Evolutionary conservation across 768 basidiomycete genomes (phyloP).

Genomic region (Agaricus subrufescens): DNA sequence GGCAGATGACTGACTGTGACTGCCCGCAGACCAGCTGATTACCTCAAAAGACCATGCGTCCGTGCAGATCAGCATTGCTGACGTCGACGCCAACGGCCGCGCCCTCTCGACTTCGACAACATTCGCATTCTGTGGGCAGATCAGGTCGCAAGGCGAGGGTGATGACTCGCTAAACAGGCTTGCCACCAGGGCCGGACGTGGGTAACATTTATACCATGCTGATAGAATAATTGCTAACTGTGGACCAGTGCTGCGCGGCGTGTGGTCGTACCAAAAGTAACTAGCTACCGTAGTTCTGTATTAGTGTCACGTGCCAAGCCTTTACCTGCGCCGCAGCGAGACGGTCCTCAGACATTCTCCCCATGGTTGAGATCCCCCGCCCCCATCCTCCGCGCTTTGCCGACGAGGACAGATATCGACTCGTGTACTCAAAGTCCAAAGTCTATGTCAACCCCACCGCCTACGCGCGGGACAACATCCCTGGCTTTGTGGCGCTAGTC

Average conservation of each 20-base stretch:
- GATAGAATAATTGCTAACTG: background rate
- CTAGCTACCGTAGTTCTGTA: slow-evolving; percentile 2
- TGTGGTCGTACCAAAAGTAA: slow-evolving; percentile 96
- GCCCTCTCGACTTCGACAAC: slow-evolving; percentile 78
- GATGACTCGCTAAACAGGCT: slow-evolving; percentile 96
- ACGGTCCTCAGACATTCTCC: slow-evolving; percentile 38
- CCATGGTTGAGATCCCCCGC: slow-evolving; percentile 76
- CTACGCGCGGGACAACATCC: slow-evolving; percentile 88
- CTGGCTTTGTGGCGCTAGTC: slow-evolving; percentile 90
- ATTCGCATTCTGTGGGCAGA: slow-evolving; percentile 92
- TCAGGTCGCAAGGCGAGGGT: slow-evolving; percentile 92
- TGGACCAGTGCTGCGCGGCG: slow-evolving; percentile 82
- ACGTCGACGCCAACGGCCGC: slow-evolving; percentile 88
- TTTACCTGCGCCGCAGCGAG: background rate
- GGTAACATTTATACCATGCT: slow-evolving; percentile 30
- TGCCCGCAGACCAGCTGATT: slow-evolving; percentile 82
- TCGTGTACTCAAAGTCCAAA: slow-evolving; percentile 89
- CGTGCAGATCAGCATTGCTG: slow-evolving; percentile 91
- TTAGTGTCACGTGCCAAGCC: slow-evolving; percentile 9
- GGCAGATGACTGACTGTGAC: slow-evolving; percentile 1
- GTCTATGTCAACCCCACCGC: slow-evolving; percentile 95
- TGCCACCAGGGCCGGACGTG: slow-evolving; percentile 92
- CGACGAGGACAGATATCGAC: slow-evolving; percentile 62
- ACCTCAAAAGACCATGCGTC: slow-evolving; percentile 99
- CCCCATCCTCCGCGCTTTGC: slow-evolving; percentile 19